Percentiles rank a stretch among this genome's conserved stretches.
These are phyloP conservation scores for Ascochyta fabae DNA, from an alignment of 2,329 filamentous ascomycete species.

Conservation along the genomic window DNA sequence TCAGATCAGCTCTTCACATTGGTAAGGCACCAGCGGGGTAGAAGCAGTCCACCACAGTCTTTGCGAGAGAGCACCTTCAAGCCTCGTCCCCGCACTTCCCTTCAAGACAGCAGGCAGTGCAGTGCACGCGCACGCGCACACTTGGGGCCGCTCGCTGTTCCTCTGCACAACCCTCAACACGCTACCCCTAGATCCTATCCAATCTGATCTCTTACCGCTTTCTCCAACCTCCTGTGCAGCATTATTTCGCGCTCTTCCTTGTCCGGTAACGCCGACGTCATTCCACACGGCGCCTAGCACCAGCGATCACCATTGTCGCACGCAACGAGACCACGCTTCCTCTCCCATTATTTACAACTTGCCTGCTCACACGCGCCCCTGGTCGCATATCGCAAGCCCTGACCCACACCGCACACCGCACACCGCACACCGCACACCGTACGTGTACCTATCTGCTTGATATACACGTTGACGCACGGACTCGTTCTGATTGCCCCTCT, in stretches of 20 bases:
- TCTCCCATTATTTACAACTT: conserved; percentile 2
- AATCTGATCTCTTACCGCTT: conserved; percentile 1
- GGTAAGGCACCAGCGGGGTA: conserved; percentile 16
- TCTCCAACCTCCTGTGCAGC: conserved; percentile 5
- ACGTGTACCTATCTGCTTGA: conserved; percentile 7
- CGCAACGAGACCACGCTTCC: conserved; percentile 9
- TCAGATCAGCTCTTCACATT: conserved; percentile 10
- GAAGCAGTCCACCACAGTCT: neutral
- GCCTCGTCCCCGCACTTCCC: conserved; percentile 13
- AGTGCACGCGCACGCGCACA: neutral
- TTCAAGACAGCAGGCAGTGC: conserved; percentile 6
- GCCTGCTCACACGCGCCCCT: conserved; percentile 2
- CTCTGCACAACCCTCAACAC: conserved; percentile 2
- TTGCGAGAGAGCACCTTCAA: conserved; percentile 3
- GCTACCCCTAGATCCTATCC: conserved; percentile 11
- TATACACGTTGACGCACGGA: conserved; percentile 11
- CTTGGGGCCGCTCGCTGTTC: neutral
- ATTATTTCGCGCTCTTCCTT: conserved; percentile 10
- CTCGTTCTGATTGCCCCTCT: conserved; percentile 26
- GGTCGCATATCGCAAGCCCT: neutral
- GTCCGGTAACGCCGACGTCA: conserved; percentile 19
- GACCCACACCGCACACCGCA: conserved; percentile 7
- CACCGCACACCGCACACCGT: conserved; percentile 8
- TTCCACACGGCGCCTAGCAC: conserved; percentile 13
- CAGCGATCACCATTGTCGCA: conserved; percentile 14